Evolutionary conservation across 2,329 filamentous ascomycete genomes (phyloP), one percentile per base, ranked within the genome.

Genomic region (Colletotrichum tropicicola): DNA sequence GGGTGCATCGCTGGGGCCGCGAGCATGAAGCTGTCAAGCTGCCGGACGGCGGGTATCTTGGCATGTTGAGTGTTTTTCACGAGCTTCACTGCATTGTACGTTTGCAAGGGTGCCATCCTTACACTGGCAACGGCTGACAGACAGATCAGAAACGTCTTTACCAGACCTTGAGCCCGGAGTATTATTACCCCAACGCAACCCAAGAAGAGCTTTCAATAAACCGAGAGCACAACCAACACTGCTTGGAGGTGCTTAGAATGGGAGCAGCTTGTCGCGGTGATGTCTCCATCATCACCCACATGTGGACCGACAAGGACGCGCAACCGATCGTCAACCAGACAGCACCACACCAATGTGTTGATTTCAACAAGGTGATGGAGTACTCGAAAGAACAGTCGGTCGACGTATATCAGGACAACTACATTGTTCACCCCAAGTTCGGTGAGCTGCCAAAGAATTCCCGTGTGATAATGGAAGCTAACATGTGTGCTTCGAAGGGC

Each of bases 251-350:
- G 0, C 37, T 66, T n/a, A 44, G 63, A 6, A 66, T 66, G 63
- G 63, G 63, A 21, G 58, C 63, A n/a, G 39, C 59, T 1, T 66
- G 63, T 19, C 63, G 63, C 6, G 63, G 63, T 7, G 63, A 66
- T 15, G 44, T 66, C 25, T 66, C 63, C 28, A 66, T 66, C 41
- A 64, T 66, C 30, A 66, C 63, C 5, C 63, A 66, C 30, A 66
- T 66, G 63, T 66, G 63, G 63, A 59, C 59, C n/a, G 63, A 66
- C 28, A 59, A 64, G 19, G 59, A 66, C 21, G 52, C 63, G 12
- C 59, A 63, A 9, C 63, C 59, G 7, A 66, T 66, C 19, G 63
- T 66, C 23, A 66, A 66, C 25, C 63, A 66, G 19, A 66, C 63
- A 7, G 63, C 63, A 25, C 63, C 63, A 6, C 63, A 66, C 12